Conservation (phyloP, 371 early-diverging fungal genomes). For the Mortierella sp. region DNA sequence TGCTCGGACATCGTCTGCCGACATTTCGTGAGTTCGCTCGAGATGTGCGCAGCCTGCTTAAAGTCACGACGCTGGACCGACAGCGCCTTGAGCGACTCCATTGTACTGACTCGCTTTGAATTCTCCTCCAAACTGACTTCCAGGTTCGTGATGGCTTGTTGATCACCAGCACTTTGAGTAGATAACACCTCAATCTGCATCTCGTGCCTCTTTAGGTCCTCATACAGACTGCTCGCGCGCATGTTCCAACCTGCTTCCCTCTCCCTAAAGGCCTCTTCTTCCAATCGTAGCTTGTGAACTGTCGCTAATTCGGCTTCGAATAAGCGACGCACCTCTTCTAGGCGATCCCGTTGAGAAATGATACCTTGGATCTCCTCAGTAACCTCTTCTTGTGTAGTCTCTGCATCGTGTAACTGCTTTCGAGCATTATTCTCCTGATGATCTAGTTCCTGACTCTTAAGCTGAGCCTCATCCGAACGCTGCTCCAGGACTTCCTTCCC, state of each 20-base stretch:
- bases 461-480: constrained; percentile 13
- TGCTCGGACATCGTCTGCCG: constrained; percentile 9
- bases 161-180: constrained; percentile 12
- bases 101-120: constrained; percentile 14
- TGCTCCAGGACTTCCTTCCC: constrained; percentile 32
- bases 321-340: constrained; percentile 24
- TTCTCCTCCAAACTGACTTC: constrained; percentile 16
- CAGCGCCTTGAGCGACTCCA: constrained; percentile 28
- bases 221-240: constrained; percentile 13
- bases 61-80: constrained; percentile 48
- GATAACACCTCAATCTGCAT: constrained; percentile 12
- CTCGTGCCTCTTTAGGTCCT: constrained; percentile 19
- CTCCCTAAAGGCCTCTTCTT: constrained; percentile 41
- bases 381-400: constrained; percentile 9
- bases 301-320: constrained; percentile 22
- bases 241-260: constrained; percentile 42
- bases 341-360: constrained; percentile 19
- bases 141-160: constrained; percentile 10
- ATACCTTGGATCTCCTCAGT: constrained; percentile 22
- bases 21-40: constrained; percentile 17
- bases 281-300: constrained; percentile 24
- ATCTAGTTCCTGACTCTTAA: constrained; percentile 16
- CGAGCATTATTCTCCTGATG: constrained; percentile 18
- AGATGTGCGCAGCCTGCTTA: constrained; percentile 37
- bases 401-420: constrained; percentile 5